Evolutionary conservation across 2,329 filamentous ascomycete species (phyloP).

Genomic region (Alternaria gaisen): DNA sequence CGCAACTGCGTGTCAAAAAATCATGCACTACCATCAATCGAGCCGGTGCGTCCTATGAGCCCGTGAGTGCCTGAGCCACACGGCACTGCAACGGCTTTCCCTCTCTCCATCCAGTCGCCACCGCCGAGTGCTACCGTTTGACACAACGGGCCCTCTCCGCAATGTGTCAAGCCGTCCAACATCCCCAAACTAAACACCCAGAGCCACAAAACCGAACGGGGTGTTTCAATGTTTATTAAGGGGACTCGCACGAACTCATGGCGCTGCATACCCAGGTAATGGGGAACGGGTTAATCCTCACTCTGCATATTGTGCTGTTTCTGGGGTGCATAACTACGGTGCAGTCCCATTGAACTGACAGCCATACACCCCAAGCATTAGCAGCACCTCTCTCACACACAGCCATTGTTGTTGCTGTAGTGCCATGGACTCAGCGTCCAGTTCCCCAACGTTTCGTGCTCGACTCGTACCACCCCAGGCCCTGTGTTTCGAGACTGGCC

Average conservation of each 20-base stretch:
- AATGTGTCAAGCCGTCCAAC: constrained; percentile 7
- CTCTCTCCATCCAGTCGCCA: constrained; percentile 5
- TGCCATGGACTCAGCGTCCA: background rate
- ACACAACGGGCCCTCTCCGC: constrained; percentile 7
- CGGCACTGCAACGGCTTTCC: constrained; percentile 6
- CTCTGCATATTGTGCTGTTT: background rate
- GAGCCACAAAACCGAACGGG: constrained; percentile 7
- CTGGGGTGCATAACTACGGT: constrained; percentile 1
- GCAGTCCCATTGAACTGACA: background rate
- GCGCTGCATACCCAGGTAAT: background rate
- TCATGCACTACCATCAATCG: constrained; percentile 22
- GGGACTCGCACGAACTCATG: constrained; percentile 3
- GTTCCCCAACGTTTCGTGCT: constrained; percentile 10
- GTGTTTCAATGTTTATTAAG: constrained; percentile 17
- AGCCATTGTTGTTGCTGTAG: background rate
- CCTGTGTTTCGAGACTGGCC: constrained; percentile 13
- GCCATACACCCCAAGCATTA: background rate
- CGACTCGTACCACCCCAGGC: constrained; percentile 15
- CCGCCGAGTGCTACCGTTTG: background rate
- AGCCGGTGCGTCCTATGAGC: constrained; percentile 25
- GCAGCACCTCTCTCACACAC: background rate
- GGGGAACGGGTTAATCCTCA: background rate
- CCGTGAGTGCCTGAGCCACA: constrained; percentile 20
- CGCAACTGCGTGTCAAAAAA: constrained; percentile 16
- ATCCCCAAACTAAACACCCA: constrained; percentile 19